Evolutionary conservation across 1,139 yeast species (phyloP).

Genomic region (Saccharomyces pastorianus): DNA sequence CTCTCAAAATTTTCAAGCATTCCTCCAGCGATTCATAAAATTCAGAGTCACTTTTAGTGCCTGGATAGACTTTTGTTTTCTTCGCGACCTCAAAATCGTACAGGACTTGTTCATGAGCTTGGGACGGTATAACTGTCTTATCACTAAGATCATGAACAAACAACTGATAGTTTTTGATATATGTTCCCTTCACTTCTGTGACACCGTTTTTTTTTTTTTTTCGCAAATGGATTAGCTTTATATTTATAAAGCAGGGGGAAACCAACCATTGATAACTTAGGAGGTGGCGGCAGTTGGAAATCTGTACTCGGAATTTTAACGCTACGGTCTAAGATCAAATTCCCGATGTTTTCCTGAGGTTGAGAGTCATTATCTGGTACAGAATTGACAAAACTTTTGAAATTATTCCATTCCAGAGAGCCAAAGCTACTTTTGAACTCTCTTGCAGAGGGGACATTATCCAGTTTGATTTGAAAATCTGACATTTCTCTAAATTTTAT

Average conservation of each 20-base stretch:
- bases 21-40: conserved; percentile 34
- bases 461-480: conserved; percentile 73
- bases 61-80: conserved; percentile 24
- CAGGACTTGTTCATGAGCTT: conserved; percentile 38
- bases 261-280: conserved; percentile 65
- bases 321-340: conserved; percentile 29
- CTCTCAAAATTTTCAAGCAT: conserved; percentile 42
- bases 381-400: conserved; percentile 37
- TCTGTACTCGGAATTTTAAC: conserved; percentile 34
- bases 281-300: conserved; percentile 78
- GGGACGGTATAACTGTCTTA: conserved; percentile 35
- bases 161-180: conserved; percentile 33
- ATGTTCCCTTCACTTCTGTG: conserved; percentile 33
- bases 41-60: conserved; percentile 31
- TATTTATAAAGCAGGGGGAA: conserved; percentile 71
- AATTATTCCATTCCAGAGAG: conserved; percentile 26
- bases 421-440: conserved; percentile 34
- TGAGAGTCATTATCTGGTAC: conserved; percentile 36
- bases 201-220: conserved; percentile 44
- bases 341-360: conserved; percentile 27
- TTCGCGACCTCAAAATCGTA: conserved; percentile 32
- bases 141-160: conserved; percentile 25
- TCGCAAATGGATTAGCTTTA: conserved; percentile 48
- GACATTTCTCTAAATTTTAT: conserved; percentile 78
- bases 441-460: conserved; percentile 44